Evolutionary conservation across 805 yeast species (phyloP).

Genomic region (Myxozyma sirexii): DNA sequence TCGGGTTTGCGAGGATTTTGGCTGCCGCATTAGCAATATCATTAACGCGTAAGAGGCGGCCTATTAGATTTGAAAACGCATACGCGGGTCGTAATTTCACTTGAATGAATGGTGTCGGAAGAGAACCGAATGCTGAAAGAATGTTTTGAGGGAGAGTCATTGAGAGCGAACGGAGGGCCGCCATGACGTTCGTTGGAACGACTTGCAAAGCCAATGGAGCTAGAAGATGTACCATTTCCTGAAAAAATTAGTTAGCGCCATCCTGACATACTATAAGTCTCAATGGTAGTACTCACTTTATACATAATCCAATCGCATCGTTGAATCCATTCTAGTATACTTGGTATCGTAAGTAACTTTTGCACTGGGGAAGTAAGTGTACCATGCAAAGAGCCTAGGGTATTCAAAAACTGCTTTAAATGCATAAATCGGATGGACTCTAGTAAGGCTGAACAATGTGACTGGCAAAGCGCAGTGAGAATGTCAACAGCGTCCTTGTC

Average conservation of each 20-base stretch:
- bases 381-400: slow-evolving; percentile 56
- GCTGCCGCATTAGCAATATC: slow-evolving; percentile 57
- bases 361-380: slow-evolving; percentile 65
- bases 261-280: background rate
- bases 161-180: slow-evolving; percentile 58
- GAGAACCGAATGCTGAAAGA: slow-evolving; percentile 34
- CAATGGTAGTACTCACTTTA: slow-evolving; percentile 40
- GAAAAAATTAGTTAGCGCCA: background rate
- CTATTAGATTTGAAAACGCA: slow-evolving; percentile 55
- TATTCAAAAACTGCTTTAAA: slow-evolving; percentile 58
- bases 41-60: slow-evolving; percentile 57
- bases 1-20: slow-evolving; percentile 48
- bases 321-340: slow-evolving; percentile 61
- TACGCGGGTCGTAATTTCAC: slow-evolving; percentile 59
- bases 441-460: slow-evolving; percentile 65
- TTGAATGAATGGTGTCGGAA: slow-evolving; percentile 55
- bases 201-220: slow-evolving; percentile 61
- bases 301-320: slow-evolving; percentile 70
- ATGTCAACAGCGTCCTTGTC: slow-evolving; percentile 65
- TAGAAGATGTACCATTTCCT: slow-evolving; percentile 57
- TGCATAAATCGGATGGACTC: slow-evolving; percentile 71
- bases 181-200: slow-evolving; percentile 58
- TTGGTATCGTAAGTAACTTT: slow-evolving; percentile 49
- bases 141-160: slow-evolving; percentile 50
- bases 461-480: slow-evolving; percentile 61